Evolutionary conservation across 148 eudicot genomes (phyloP).

Genomic region (Persicaria tinctoria): DNA sequence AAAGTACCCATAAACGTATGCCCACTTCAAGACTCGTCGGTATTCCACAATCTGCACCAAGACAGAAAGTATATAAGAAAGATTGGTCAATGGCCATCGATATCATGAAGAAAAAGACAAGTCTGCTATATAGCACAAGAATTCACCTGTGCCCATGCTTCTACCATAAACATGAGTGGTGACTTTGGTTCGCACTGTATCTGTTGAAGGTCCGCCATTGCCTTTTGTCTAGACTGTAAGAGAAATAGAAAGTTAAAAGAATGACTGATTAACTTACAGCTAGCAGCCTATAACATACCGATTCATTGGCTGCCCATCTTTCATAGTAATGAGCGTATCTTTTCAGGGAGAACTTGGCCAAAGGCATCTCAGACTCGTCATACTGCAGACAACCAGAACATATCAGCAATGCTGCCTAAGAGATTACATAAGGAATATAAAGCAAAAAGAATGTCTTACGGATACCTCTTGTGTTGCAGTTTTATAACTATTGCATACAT

Average conservation of each 20-base stretch:
- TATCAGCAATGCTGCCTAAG: not conserved
- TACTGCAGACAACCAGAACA: conserved; percentile 32
- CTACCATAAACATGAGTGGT: conserved; percentile 62
- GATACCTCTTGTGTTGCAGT: conserved; percentile 85
- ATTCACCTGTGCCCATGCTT: conserved; percentile 79
- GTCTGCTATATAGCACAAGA: not conserved
- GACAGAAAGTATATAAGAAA: not conserved
- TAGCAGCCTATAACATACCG: conserved; percentile 36
- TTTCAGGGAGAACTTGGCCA: conserved; percentile 88
- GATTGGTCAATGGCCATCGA: not conserved
- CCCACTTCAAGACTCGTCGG: conserved; percentile 54
- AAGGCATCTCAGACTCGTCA: conserved; percentile 76
- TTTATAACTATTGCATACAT: conserved; percentile 91
- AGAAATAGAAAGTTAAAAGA: not conserved
- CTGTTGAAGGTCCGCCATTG: conserved; percentile 53
- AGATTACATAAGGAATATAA: not conserved
- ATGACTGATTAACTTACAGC: not conserved
- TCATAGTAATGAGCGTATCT: conserved; percentile 92
- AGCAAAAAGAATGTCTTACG: conserved; percentile 27
- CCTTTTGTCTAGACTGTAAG: conserved; percentile 66
- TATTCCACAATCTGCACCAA: conserved; percentile 37
- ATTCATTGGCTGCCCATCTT: conserved; percentile 88
- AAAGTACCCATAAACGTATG: conserved; percentile 44
- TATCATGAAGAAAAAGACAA: not conserved
- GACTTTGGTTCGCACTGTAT: conserved; percentile 66